Evolutionary conservation across 2,329 filamentous ascomycete species (phyloP), one percentile per base, ranked within the genome.

Genomic region (Ascochyta viciae-villosae): DNA sequence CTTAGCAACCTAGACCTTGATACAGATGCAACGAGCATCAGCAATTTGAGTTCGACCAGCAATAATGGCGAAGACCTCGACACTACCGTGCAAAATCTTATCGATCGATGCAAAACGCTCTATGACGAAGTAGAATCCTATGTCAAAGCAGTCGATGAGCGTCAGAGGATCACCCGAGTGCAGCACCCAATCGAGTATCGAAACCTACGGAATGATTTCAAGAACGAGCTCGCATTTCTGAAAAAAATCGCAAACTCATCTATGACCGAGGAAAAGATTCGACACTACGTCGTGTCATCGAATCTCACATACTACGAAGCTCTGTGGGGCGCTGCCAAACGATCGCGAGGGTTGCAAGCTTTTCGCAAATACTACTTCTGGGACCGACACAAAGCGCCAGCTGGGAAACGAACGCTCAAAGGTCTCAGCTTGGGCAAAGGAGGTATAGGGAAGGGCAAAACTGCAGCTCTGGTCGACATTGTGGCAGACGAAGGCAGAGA

Each of bases 291-390:
- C 41, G 80, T 83, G 45, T 88, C 86, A 7, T 88, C 86, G 0
- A 91, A 91, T 73, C 67, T 90, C 10, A 82, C 85, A 0, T 90
- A 89, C 66, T 85, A 87, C 50, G 82, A 85, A 60, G 81, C 84
- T 6, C 79, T 90, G 2, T 90, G 88, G 88, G 73, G 75, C 26
- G 81, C 83, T 22, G 86, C 85, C 15, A 89, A 87, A 69, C 77
- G 76, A 16, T 85, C 83, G 52, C 76, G 71, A 0, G 82, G 84
- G 0, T 64, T 91, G 9, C 78, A 83, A 31, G 82, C 82, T n/a
- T 80, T 90, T 38, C 67, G 74, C 6, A 75, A 75, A 54, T 73
- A 71, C 46, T 76, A 73, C 55, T 76, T 69, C 45, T 73, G 71
- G 65, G 65, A 72, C 39, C 56, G 60, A 15, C 59, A 64, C 12